Conservation (phyloP, 164 flowering plant species). For the Annona squamosa region DNA sequence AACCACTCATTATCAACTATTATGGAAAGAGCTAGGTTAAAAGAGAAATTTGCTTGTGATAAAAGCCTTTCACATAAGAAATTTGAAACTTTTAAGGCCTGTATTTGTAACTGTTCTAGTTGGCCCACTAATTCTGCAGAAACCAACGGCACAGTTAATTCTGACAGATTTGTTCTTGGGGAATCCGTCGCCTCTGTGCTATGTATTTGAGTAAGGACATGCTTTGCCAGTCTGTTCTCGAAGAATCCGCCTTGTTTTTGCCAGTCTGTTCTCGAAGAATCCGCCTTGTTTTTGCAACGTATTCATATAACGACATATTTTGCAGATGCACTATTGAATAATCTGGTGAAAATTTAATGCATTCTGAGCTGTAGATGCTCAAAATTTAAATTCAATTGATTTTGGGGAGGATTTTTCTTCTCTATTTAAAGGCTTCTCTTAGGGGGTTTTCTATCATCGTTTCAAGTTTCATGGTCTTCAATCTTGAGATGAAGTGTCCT, state of each 20-base stretch:
- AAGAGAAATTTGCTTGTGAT: too few relatives aligned
- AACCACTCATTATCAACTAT: too few relatives aligned
- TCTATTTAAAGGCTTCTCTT: background rate
- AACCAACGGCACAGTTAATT: too few relatives aligned
- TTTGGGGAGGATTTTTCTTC: background rate
- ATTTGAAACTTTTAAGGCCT: too few relatives aligned
- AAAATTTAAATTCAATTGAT: background rate
- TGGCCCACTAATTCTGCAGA: background rate
- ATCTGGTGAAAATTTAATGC: background rate
- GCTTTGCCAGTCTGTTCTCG: too few relatives aligned
- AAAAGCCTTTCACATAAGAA: too few relatives aligned
- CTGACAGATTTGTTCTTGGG: background rate
- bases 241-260: too few relatives aligned
- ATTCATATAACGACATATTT: background rate
- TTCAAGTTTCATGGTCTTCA: background rate
- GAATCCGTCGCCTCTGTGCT: too few relatives aligned
- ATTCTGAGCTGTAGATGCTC: background rate
- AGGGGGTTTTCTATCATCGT: background rate
- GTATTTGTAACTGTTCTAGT: too few relatives aligned
- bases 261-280: too few relatives aligned
- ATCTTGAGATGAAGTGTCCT: background rate
- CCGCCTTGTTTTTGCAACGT: background rate
- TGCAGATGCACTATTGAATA: background rate
- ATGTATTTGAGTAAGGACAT: too few relatives aligned
- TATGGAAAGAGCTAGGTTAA: too few relatives aligned